Evolutionary conservation across 2,329 filamentous ascomycete species (phyloP).

Genomic region (Fusarium ambrosium): DNA sequence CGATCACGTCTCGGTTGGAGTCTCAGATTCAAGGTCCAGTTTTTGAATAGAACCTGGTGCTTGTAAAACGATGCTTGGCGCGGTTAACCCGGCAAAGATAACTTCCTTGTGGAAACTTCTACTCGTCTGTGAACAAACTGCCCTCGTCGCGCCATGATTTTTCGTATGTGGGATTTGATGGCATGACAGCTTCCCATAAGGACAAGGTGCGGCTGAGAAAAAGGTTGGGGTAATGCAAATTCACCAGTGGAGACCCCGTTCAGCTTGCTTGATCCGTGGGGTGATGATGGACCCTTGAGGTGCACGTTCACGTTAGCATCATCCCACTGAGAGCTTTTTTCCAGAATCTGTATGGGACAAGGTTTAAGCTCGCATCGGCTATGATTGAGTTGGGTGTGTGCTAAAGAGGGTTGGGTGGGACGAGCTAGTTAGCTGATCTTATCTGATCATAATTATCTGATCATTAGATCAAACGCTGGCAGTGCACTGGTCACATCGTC

Average conservation of each 20-base stretch:
- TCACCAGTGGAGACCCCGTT: not conserved
- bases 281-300: constrained; percentile 3
- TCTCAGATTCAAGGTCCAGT: not conserved
- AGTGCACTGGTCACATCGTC: constrained; percentile 1
- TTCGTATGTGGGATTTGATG: not conserved
- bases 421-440: constrained; percentile 11
- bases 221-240: constrained; percentile 10
- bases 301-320: constrained; percentile 8
- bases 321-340: constrained; percentile 2
- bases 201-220: constrained; percentile 4
- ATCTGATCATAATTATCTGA: constrained; percentile 13
- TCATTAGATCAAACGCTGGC: constrained; percentile 7
- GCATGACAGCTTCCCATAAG: constrained; percentile 2
- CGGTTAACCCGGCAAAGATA: not conserved
- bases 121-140: not conserved
- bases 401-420: not conserved
- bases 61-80: not conserved
- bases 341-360: constrained; percentile 4
- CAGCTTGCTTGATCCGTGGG: constrained; percentile 9
- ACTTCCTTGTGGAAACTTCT: not conserved
- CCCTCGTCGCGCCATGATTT: not conserved
- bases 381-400: constrained; percentile 1
- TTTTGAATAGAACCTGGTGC: not conserved
- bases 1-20: not conserved
- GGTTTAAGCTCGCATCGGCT: not conserved